Conservation (phyloP, 2,329 filamentous ascomycete species). For the Penicillium thymicola region DNA sequence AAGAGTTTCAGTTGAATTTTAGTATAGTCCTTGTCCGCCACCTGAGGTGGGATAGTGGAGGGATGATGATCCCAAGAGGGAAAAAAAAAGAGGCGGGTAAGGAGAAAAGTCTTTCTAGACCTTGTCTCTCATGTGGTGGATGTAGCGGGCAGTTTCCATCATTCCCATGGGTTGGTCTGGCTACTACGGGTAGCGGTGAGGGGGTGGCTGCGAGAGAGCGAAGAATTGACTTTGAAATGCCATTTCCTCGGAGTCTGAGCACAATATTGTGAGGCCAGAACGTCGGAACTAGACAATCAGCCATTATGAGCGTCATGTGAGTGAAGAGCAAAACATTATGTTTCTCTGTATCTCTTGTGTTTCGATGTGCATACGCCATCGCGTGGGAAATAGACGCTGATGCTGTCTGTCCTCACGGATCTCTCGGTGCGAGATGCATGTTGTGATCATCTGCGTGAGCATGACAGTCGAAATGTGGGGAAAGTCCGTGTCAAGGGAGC, state of each 20-base stretch:
- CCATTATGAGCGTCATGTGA: conserved; percentile 3
- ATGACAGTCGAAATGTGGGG: conserved; percentile 4
- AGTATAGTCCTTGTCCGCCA: not conserved
- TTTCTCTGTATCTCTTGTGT: not conserved
- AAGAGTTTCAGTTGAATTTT: conserved; percentile 4
- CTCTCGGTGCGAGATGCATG: conserved; percentile 3
- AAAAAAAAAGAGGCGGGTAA: not conserved
- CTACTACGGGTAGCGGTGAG: conserved; percentile 15
- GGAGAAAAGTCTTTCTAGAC: not conserved
- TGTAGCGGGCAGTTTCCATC: not conserved
- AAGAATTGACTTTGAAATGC: conserved; percentile 19
- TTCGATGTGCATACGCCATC: not conserved
- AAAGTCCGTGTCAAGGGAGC: not conserved
- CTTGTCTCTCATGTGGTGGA: conserved; percentile 8
- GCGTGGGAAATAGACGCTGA: conserved; percentile 1
- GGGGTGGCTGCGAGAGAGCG: conserved; percentile 2
- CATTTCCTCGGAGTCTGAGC: conserved; percentile 3
- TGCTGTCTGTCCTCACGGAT: conserved; percentile 5
- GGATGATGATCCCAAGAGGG: not conserved
- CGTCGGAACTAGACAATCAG: conserved; percentile 3
- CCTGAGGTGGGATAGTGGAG: not conserved
- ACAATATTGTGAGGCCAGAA: conserved; percentile 1
- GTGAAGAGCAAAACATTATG: not conserved
- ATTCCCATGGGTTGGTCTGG: not conserved
- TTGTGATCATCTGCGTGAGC: conserved; percentile 1